These are phyloP conservation scores for Colletotrichum musicola DNA, from an alignment of 2,329 filamentous ascomycete species.

Conservation along the genomic window DNA sequence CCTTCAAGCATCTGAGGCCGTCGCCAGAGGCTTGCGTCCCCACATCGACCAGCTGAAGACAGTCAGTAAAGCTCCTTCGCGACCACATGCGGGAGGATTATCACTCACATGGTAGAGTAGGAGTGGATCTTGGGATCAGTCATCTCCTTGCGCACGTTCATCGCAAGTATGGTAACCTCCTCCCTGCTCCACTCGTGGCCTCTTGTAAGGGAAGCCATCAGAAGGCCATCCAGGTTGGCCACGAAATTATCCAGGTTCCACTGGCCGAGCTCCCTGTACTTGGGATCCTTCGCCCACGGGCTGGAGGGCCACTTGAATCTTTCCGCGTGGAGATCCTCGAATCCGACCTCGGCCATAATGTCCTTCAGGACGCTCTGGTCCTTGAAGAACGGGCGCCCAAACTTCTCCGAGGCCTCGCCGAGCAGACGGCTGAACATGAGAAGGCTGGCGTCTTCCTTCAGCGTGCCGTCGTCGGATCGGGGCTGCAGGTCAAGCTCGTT, in stretches of 20 bases:
- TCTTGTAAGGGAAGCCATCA: conserved; percentile 52
- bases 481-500: conserved; percentile 56
- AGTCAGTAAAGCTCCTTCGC: not conserved
- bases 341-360: conserved; percentile 64
- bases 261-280: conserved; percentile 63
- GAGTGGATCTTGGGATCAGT: conserved; percentile 43
- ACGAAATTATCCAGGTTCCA: conserved; percentile 48
- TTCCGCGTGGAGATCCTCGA: conserved; percentile 62
- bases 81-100: not conserved
- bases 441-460: conserved; percentile 42
- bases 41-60: conserved; percentile 4
- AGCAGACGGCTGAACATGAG: conserved; percentile 49
- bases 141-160: conserved; percentile 43
- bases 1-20: not conserved
- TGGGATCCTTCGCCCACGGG: conserved; percentile 63
- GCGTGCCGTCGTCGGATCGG: conserved; percentile 56
- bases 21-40: conserved; percentile 10
- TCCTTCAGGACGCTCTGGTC: conserved; percentile 47
- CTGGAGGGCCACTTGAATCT: conserved; percentile 64
- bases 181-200: conserved; percentile 51
- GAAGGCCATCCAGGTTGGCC: conserved; percentile 49
- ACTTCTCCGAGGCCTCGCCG: conserved; percentile 45
- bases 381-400: conserved; percentile 45
- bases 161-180: conserved; percentile 44
- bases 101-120: conserved; percentile 51